Evolutionary conservation across 176 grass and related monocot species (phyloP).

Genomic region (sorghum (Sorghum bicolor)): Sorghum_bicolor_NCBIv3 NC_012872.2:71869001-71869500

Average conservation of each 20-base stretch:
- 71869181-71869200: neutral
- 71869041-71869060: neutral
- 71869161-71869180: neutral
- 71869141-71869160: neutral
- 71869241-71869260: neutral
- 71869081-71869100: neutral
- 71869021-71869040: neutral
- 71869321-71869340: neutral
- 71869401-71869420: neutral
- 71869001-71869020: neutral
- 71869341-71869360: neutral
- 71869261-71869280: neutral
- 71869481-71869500: slow-evolving; percentile 55
- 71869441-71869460: neutral
- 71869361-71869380: neutral
- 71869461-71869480: slow-evolving; percentile 22
- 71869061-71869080: neutral
- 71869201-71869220: neutral
- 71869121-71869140: neutral
- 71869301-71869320: neutral
- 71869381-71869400: neutral
- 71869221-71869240: neutral
- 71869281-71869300: neutral
- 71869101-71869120: neutral
- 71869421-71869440: neutral